Evolutionary conservation across 2,329 filamentous ascomycete species (phyloP), one percentile per base, ranked within the genome.

Genomic region (Periglandula ipomoeae): DNA sequence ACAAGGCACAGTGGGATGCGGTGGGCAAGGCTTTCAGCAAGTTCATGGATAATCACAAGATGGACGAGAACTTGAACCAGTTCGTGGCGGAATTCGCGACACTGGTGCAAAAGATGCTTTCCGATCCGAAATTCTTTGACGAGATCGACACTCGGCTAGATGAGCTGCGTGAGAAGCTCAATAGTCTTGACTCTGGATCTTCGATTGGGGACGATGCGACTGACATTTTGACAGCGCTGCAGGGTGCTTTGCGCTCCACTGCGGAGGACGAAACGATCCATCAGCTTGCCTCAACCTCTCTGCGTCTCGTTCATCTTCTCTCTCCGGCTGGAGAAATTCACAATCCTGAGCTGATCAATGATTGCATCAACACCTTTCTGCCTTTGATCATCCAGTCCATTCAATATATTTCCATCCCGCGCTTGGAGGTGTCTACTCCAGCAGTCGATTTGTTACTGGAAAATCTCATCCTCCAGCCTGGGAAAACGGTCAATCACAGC

Each of bases 391-490:
- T 96, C 50, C 76, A 87, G 55, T 79, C 81, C 2, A 75, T 97
- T 27, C 89, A 96, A 62, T 89, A 89, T 65, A 71, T 97, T 4
- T 91, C 91, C 0, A 93, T 97, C 46, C 90, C 90, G 0, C 84
- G 91, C 4, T 67, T 96, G n/a, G 91, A 96, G 64, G 73, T 96
- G 5, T 85, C 87, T 1, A 85, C 84, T 3, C 90, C 89, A 0
- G 82, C 87, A 30, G 74, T 95, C 48, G 90, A 96, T 58, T 76
- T 97, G 5, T 71, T 97, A 1, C 70, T 97, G 2, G 91, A 97
- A 61, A 96, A 95, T 55, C 73, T 97, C 27, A 85, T 97, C 51
- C 75, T 97, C 27, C 88, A 96, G 61, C 91, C 91, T 0, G 91
- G 91, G 6, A 75, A 75, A 50, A 94, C 89, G 0, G 75, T 95